phyloP scores from a whole-genome alignment of 352 stramenopile species.

The Discostella stelligera region DNA sequence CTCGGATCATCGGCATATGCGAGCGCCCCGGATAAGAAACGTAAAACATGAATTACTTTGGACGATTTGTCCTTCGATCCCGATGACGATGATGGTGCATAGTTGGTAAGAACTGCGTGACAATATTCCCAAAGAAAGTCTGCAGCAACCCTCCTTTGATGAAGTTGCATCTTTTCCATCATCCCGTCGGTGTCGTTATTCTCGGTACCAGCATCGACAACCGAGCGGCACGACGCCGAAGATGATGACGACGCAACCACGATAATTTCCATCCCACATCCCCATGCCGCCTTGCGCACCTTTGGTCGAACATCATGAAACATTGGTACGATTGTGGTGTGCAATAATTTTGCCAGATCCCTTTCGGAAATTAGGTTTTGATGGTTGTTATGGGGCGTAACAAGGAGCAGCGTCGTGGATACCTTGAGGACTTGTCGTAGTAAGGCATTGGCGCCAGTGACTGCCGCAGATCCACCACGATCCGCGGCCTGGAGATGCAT shows the following conservation, averaged over 20 bases:
- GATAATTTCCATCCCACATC: constrained; percentile 45
- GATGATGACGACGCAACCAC: constrained; percentile 37
- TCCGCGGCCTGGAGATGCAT: too few species aligned
- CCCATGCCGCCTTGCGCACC: constrained; percentile 55
- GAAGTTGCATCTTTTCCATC: constrained; percentile 4
- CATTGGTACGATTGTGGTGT: constrained; percentile 50
- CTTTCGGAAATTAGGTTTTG: constrained; percentile 20
- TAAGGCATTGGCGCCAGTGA: constrained; percentile 26
- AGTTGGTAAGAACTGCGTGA: constrained; percentile 26
- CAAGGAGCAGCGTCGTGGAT: constrained; percentile 41
- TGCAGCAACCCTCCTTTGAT: constrained; percentile 17
- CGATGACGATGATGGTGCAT: constrained; percentile 8
- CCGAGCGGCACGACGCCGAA: constrained; percentile 3
- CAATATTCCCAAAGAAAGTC: constrained; percentile 46
- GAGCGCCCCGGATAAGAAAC: constrained; percentile 25
- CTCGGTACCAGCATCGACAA: constrained; percentile 20
- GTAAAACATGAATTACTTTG: constrained; percentile 35
- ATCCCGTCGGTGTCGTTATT: background rate
- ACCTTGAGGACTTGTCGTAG: constrained; percentile 46
- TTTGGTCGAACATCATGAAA: constrained; percentile 53
- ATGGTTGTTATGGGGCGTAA: constrained; percentile 7
- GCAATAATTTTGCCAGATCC: constrained; percentile 47
- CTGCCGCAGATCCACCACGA: background rate
- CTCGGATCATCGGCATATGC: constrained; percentile 27
- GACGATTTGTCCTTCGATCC: constrained; percentile 13